Base-by-base conservation (phyloP, 306 rosid genomes). In the Aeschynomene evenia region DNA sequence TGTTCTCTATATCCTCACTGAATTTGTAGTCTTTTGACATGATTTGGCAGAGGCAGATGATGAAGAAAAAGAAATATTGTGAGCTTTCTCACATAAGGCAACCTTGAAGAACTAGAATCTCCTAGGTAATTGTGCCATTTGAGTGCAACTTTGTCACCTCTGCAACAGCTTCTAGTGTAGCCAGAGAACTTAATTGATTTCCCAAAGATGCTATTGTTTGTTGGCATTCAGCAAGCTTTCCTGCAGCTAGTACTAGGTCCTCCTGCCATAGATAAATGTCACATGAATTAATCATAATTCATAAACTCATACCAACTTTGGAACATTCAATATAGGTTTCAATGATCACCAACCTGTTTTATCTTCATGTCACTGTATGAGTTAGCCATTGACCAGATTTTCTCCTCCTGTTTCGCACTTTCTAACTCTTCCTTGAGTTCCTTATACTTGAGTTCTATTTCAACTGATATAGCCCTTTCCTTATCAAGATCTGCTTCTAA, bases 181-280 rank as follows among this genome's bases (percentile, higher is more conserved):
- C 89, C 66, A 91, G 79, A 58, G 90, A 88, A 60, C 65, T 84
- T 36, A 91, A 83, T 68, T 91, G 97, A 71, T 84, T 88, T 21
- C 91, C 97, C 55, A 91, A 86, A 60, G 97, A 88, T 9, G 89
- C 95, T 67, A 91, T 88, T 2, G 97, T 90, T 80, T 88, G 88
- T 76, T 91, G 97, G 83, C 97, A 91, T 75, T 88, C 97, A 0
- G 90, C 95, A 63, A 91, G 97, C 76, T 88, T 91, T 61, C 89
- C 95, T 5, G 97, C 97, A 59, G 97, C 95, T 29, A 88, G 70
- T 58, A 87, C 87, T 62, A 91, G 75, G 74, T 86, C 97, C 78
- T 91, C 95, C 97, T 90, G 85, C 24, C 28, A 76, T 68, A 53
- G 54, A 76, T 29, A 26, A 26, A 62, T 54, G 72, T 26, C 23